Evolutionary conservation across 805 yeast genomes (phyloP).

Genomic region (Zygotorulaspora chibaensis): DNA sequence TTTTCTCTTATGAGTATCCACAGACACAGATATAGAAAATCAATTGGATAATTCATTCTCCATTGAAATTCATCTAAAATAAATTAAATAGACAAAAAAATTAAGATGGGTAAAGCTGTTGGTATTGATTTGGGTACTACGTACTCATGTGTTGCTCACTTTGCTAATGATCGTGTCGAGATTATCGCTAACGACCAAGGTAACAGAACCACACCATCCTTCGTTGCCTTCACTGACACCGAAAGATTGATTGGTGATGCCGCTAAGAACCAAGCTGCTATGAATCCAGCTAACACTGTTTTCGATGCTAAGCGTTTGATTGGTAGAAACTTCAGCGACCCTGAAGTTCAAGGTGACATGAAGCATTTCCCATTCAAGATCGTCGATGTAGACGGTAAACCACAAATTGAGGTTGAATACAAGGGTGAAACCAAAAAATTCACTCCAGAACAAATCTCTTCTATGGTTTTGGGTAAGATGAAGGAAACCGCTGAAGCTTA

Average conservation of each 20-base stretch:
- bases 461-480: conserved; percentile 91
- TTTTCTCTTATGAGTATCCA: neutral
- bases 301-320: conserved; percentile 95
- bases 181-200: conserved; percentile 97
- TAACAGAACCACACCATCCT: conserved; percentile 96
- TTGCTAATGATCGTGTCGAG: conserved; percentile 82
- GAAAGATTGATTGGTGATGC: conserved; percentile 97
- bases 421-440: conserved; percentile 82
- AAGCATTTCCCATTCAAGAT: conserved; percentile 89
- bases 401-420: conserved; percentile 79
- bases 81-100: conserved; percentile 1
- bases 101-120: conserved; percentile 40
- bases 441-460: conserved; percentile 92
- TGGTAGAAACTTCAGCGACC: conserved; percentile 60
- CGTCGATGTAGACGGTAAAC: conserved; percentile 76
- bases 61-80: neutral
- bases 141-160: conserved; percentile 94
- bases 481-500: conserved; percentile 88
- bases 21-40: neutral
- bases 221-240: conserved; percentile 91
- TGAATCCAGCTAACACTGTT: conserved; percentile 90
- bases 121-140: conserved; percentile 96
- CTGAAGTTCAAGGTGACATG: conserved; percentile 50
- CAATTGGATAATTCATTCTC: neutral
- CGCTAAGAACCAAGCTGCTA: conserved; percentile 97